Evolutionary conservation across 2,329 filamentous ascomycete species (phyloP).

Genomic region (Beauveria sp.): DNA sequence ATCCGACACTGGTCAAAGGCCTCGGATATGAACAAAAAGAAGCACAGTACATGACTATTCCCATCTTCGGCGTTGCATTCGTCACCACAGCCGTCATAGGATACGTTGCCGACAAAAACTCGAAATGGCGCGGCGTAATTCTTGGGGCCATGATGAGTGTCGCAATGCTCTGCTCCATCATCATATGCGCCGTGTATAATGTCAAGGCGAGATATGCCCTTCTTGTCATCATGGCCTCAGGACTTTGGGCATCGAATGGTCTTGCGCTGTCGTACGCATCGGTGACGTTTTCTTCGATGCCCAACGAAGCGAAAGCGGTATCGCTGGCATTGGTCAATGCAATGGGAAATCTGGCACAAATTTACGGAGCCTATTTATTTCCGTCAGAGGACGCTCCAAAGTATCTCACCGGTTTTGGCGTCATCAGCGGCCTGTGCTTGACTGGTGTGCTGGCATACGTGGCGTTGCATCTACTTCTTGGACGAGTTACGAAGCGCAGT

Average conservation of each 20-base stretch:
- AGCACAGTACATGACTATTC: constrained; percentile 44
- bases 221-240: constrained; percentile 48
- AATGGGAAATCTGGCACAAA: constrained; percentile 42
- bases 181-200: constrained; percentile 37
- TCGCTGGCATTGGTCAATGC: constrained; percentile 43
- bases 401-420: constrained; percentile 34
- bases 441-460: constrained; percentile 9
- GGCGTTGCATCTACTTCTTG: constrained; percentile 11
- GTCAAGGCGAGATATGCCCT: constrained; percentile 46
- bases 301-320: constrained; percentile 34
- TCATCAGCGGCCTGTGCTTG: constrained; percentile 17
- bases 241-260: constrained; percentile 46
- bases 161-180: constrained; percentile 28
- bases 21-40: constrained; percentile 38
- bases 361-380: constrained; percentile 45
- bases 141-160: constrained; percentile 39
- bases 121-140: constrained; percentile 38
- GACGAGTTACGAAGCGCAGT: neutral
- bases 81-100: constrained; percentile 38
- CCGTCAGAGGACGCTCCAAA: constrained; percentile 37
- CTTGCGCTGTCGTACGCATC: constrained; percentile 43
- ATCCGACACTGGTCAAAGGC: constrained; percentile 43
- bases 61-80: constrained; percentile 47
- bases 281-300: constrained; percentile 42
- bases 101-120: constrained; percentile 39